These are phyloP conservation scores for Claviceps humidiphila DNA, from an alignment of 2,329 filamentous ascomycete species.

Conservation along the genomic window DNA sequence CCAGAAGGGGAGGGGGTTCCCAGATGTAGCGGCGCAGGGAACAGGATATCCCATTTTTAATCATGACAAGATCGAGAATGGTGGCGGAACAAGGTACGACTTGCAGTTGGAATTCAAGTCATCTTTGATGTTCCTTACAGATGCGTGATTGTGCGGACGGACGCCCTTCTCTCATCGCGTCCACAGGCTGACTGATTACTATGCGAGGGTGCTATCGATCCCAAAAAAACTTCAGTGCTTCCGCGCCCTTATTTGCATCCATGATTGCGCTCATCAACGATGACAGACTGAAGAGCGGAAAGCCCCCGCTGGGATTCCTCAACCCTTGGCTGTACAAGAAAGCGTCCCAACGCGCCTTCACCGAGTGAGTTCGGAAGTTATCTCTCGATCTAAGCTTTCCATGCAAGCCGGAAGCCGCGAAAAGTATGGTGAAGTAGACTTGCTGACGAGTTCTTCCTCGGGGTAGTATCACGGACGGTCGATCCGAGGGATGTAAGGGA, in stretches of 20 bases:
- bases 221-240: conserved; percentile 26
- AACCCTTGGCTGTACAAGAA: conserved; percentile 46
- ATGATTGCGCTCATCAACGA: conserved; percentile 54
- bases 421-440: neutral
- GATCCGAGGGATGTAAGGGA: conserved; percentile 19
- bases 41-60: conserved; percentile 20
- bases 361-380: conserved; percentile 17
- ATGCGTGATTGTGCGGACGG: no score
- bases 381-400: neutral
- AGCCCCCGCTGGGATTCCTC: conserved; percentile 41
- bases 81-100: conserved; percentile 22
- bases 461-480: conserved; percentile 22
- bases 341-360: conserved; percentile 17
- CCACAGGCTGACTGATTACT: neutral
- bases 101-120: neutral
- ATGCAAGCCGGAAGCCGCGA: neutral
- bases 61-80: conserved; percentile 12
- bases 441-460: conserved; percentile 2
- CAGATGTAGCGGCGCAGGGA: conserved; percentile 47
- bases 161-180: no score
- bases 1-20: conserved; percentile 40
- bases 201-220: no score
- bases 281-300: conserved; percentile 40
- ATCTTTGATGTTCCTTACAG: neutral
- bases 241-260: conserved; percentile 48